These are phyloP conservation scores for Myrica gale DNA, from an alignment of 306 rosid species.

Conservation along the genomic window DNA sequence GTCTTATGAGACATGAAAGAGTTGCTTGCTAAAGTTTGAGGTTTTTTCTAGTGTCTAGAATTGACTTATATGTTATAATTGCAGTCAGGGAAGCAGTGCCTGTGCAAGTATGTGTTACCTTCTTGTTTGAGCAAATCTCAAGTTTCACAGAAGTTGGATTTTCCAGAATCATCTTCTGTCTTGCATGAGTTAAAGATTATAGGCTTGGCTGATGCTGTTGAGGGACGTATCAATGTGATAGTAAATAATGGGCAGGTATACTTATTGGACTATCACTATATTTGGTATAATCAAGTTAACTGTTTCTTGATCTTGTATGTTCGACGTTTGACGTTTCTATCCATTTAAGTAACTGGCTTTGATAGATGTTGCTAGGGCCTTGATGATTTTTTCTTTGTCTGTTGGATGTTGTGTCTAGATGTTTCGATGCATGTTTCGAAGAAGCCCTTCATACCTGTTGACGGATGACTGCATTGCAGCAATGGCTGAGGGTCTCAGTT, in stretches of 20 bases:
- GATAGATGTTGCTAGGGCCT: slow-evolving; percentile 15
- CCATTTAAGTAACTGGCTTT: background rate
- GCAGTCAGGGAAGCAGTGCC: slow-evolving; percentile 96
- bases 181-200: slow-evolving; percentile 61
- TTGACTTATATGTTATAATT: slow-evolving; percentile 27
- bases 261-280: slow-evolving; percentile 2
- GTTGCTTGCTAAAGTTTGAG: slow-evolving; percentile 24
- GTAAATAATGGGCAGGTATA: slow-evolving; percentile 76
- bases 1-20: slow-evolving; percentile 13
- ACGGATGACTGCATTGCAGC: slow-evolving; percentile 87
- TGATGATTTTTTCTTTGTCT: slow-evolving; percentile 12
- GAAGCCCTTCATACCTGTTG: slow-evolving; percentile 69
- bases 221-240: slow-evolving; percentile 76
- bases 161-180: slow-evolving; percentile 58
- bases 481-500: slow-evolving; percentile 79
- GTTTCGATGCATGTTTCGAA: slow-evolving; percentile 73
- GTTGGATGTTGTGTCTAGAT: slow-evolving; percentile 48
- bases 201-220: slow-evolving; percentile 86
- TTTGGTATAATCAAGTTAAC: background rate
- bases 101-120: slow-evolving; percentile 77
- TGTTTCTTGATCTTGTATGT: slow-evolving; percentile 2
- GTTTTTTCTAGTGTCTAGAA: slow-evolving; percentile 13
- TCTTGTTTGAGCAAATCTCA: slow-evolving; percentile 56
- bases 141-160: slow-evolving; percentile 48
- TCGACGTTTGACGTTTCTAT: background rate